These are phyloP conservation scores for Taiwanofungus camphoratus DNA, from an alignment of 1,284 basidiomycete species.

Conservation along the genomic window DNA sequence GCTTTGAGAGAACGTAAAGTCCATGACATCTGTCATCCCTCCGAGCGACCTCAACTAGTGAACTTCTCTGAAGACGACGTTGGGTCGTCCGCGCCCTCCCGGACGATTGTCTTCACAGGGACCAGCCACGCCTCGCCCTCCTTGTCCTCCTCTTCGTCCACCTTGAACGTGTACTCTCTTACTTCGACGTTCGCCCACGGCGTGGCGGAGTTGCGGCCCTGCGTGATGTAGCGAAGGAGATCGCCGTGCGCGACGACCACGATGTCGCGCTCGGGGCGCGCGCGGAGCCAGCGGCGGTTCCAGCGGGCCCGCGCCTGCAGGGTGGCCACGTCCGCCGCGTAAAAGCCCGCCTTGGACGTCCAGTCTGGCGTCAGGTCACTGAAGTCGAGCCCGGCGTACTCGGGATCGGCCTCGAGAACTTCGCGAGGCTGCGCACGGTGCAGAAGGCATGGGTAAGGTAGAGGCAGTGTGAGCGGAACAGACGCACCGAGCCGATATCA, in stretches of 20 bases:
- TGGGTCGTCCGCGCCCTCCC: conserved; percentile 22
- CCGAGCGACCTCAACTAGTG: too few species aligned
- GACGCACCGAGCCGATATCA: conserved; percentile 27
- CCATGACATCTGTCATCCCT: too few species aligned
- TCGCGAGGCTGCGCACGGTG: conserved; percentile 19
- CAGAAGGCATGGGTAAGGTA: not conserved
- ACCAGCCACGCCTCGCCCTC: conserved; percentile 24
- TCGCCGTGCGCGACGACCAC: conserved; percentile 30
- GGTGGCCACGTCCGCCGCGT: conserved; percentile 20
- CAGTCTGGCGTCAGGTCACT: conserved; percentile 27
- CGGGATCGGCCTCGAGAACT: conserved; percentile 26
- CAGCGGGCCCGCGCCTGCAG: conserved; percentile 27
- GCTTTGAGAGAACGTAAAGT: too few species aligned
- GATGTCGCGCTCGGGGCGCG: conserved; percentile 27
- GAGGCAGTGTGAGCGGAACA: not conserved
- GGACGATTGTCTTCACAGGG: conserved; percentile 17
- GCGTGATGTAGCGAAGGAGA: conserved; percentile 25
- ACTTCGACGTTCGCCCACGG: conserved; percentile 30
- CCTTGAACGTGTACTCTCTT: conserved; percentile 26
- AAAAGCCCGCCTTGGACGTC: conserved; percentile 28
- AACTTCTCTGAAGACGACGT: conserved; percentile 19
- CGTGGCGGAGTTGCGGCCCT: conserved; percentile 20
- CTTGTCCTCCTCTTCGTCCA: conserved; percentile 22
- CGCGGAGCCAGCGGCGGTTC: conserved; percentile 28
- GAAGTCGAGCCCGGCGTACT: conserved; percentile 29